Evolutionary conservation across 2,329 filamentous ascomycete genomes (phyloP).

Genomic region (Neopestalotiopsis rosae): DNA sequence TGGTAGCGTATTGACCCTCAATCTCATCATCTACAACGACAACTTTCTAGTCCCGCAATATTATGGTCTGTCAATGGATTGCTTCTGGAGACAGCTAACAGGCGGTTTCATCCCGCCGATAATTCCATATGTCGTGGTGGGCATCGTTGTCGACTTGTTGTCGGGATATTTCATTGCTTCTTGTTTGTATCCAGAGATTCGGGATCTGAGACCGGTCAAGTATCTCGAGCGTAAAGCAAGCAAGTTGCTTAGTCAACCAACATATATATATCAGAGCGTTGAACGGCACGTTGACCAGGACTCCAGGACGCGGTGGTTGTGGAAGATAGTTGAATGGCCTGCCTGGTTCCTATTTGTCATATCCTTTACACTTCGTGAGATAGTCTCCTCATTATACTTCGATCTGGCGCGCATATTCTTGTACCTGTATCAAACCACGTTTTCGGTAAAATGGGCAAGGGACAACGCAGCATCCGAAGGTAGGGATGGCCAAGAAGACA

Average conservation of each 20-base stretch:
- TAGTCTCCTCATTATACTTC: neutral
- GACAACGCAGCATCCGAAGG: neutral
- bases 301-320: slow-evolving; percentile 7
- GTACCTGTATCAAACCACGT: neutral
- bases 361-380: neutral
- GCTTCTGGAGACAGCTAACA: neutral
- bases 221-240: neutral
- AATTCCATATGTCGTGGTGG: neutral
- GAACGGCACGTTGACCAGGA: neutral
- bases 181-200: neutral
- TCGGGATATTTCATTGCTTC: neutral
- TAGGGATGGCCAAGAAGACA: neutral
- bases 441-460: neutral
- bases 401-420: neutral
- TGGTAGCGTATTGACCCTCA: slow-evolving; percentile 9
- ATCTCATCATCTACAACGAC: slow-evolving; percentile 14
- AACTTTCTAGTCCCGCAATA: neutral
- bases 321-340: slow-evolving; percentile 4
- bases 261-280: neutral
- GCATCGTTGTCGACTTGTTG: neutral
- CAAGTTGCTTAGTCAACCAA: neutral
- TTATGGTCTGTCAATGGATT: neutral
- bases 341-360: neutral
- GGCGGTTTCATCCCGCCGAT: neutral
- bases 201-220: neutral